phyloP scores from a whole-genome alignment of 1,284 basidiomycete genomes.

The Polyporus tsugae region DNA sequence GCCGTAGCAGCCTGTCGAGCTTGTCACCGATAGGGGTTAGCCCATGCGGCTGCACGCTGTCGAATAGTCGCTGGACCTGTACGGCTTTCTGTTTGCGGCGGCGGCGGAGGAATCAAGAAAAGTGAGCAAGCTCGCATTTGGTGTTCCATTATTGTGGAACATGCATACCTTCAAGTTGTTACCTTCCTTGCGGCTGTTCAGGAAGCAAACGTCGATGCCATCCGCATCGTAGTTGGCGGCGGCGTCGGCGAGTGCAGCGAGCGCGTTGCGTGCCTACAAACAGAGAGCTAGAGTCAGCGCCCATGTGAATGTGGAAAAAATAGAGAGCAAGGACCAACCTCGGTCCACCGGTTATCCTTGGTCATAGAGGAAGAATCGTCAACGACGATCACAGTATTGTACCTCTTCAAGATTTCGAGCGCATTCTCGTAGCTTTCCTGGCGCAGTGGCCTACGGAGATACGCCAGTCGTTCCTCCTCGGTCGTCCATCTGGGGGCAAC shows the following conservation, averaged over 20 bases:
- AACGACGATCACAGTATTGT: constrained; percentile 61
- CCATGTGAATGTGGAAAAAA: background rate
- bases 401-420: constrained; percentile 51
- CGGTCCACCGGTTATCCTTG: constrained; percentile 51
- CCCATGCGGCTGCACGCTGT: constrained; percentile 51
- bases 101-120: background rate
- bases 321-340: constrained; percentile 43
- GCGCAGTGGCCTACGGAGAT: constrained; percentile 37
- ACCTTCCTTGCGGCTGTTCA: constrained; percentile 48
- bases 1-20: constrained; percentile 54
- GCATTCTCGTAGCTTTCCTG: constrained; percentile 49
- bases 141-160: background rate
- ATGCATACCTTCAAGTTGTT: constrained; percentile 46
- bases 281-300: constrained; percentile 12
- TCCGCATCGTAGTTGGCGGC: constrained; percentile 55
- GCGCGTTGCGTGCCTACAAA: constrained; percentile 50
- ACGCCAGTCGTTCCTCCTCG: constrained; percentile 25
- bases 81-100: constrained; percentile 2
- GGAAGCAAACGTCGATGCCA: constrained; percentile 60
- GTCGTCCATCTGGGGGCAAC: background rate
- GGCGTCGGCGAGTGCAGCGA: constrained; percentile 51
- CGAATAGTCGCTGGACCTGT: constrained; percentile 53
- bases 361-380: constrained; percentile 70
- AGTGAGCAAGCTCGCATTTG: background rate
- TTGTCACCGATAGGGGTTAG: constrained; percentile 58